Base-by-base conservation (phyloP, 352 stramenopile species). In the Pythium monospermum region DNA sequence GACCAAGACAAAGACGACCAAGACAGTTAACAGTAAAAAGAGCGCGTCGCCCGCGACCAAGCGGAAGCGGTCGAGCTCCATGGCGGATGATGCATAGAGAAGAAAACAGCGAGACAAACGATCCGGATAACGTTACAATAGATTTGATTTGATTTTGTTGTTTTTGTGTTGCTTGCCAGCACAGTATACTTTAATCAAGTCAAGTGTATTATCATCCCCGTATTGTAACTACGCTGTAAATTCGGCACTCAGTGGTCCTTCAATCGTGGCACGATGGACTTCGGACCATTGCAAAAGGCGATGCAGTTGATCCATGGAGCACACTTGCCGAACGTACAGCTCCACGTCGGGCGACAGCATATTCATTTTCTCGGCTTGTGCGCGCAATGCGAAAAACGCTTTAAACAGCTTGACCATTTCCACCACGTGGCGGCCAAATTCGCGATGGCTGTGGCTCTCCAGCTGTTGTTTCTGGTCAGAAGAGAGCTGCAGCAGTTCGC, bases 221-320 rank as follows among this genome's bases (percentile, higher is more conserved):
- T 36, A 50, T 49, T 55, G n/a, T 4, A 52, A 18, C 18, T 39
- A 27, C n/a, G 50, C 22, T 7, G 33, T 33, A n/a, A n/a, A n/a
- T 31, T 43, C 19, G 45, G 31, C 35, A 33, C 45, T 23, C n/a
- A 28, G 25, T 16, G 35, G 36, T 22, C 48, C 41, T 18, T 87
- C 66, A 33, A 88, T 73, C 25, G 76, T 70, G 23, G 53, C 53
- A 25, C 76, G 80, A 52, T 91, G 67, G 11, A 57, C 76, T 57
- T 90, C 80, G n/a, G 76, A 82, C 77, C 81, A 94, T 49, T 89
- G 72, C 36, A 91, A 42, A 32, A 94, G 49, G 47, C 62, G 74
- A 43, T 85, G 69, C 31, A 94, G 53, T 60, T 94, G 83, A 38
- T 89, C 83, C 33, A 81, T 68, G 27, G 78, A 81, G 59, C 77